These are phyloP conservation scores for Aspergillus avenaceus DNA, from an alignment of 495 filamentous ascomycete genomes.

Conservation along the genomic window DNA sequence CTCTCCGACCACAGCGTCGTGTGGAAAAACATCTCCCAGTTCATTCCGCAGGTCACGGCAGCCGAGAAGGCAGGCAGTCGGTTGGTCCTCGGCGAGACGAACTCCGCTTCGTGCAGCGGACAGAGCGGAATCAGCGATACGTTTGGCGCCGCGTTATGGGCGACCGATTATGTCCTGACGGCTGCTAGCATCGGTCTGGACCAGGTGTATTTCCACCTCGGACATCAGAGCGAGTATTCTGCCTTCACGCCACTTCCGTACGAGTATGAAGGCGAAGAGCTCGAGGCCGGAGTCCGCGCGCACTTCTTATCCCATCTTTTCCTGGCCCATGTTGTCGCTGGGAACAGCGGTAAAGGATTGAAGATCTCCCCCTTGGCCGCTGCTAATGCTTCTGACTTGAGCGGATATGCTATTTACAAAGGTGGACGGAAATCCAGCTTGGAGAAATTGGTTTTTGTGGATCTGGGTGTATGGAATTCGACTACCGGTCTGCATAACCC, in stretches of 20 bases:
- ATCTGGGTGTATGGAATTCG: constrained; percentile 6
- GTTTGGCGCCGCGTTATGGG: constrained; percentile 34
- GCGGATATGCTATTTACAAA: constrained; percentile 2
- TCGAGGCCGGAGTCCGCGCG: constrained; percentile 1
- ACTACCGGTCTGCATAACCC: not conserved
- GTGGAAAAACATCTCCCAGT: constrained; percentile 23
- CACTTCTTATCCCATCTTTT: constrained; percentile 7
- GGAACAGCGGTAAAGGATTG: not conserved
- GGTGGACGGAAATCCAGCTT: not conserved
- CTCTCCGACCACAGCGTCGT: constrained; percentile 4
- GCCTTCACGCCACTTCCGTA: constrained; percentile 4
- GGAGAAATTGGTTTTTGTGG: constrained; percentile 8
- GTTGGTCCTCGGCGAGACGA: constrained; percentile 36
- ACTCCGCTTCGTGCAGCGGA: constrained; percentile 30
- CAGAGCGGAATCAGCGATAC: constrained; percentile 29
- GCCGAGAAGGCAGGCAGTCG: constrained; percentile 21
- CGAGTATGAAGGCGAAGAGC: not conserved
- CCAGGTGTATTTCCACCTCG: constrained; percentile 34
- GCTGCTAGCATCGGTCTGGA: constrained; percentile 26
- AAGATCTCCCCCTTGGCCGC: not conserved
- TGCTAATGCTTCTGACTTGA: not conserved
- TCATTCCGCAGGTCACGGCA: constrained; percentile 16
- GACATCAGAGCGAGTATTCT: constrained; percentile 11
- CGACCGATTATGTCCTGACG: constrained; percentile 30
- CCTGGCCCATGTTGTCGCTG: constrained; percentile 1